A percentile compares a stretch with the other conserved stretches of the same genome.
These are phyloP conservation scores for Volvox africanus DNA, from an alignment of 139 green algal species.

Conservation along the genomic window DNA sequence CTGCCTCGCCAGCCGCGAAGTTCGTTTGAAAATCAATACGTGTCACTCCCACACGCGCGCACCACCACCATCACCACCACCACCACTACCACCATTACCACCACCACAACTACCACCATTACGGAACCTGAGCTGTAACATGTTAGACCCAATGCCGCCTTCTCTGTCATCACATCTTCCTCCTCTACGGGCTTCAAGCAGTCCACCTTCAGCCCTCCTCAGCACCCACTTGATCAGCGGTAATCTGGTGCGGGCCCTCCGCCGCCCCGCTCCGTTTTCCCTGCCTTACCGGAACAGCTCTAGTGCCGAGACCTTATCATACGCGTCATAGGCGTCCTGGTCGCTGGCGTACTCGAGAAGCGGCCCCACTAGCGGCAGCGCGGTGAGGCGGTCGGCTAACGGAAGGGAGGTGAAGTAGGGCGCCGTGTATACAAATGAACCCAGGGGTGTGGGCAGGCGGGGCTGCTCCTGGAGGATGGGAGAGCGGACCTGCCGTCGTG, in stretches of 20 bases:
- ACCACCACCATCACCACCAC: not conserved
- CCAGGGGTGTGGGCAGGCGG: constrained; percentile 78
- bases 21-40: too few relatives aligned
- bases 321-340: constrained; percentile 69
- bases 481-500: constrained; percentile 53
- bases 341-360: constrained; percentile 80
- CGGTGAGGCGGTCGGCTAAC: constrained; percentile 67
- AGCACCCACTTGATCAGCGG: too few relatives aligned
- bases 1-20: too few relatives aligned
- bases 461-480: constrained; percentile 78
- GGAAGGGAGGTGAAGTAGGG: constrained; percentile 74
- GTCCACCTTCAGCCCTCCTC: too few relatives aligned
- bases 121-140: too few relatives aligned
- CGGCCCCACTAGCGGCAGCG: constrained; percentile 74
- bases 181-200: too few relatives aligned
- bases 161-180: too few relatives aligned
- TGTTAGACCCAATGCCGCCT: too few relatives aligned
- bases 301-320: constrained; percentile 79
- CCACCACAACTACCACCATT: too few relatives aligned
- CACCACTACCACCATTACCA: too few relatives aligned
- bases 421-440: constrained; percentile 83
- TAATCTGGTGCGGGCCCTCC: too few relatives aligned
- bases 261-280: not conserved
- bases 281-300: constrained; percentile 73
- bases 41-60: not conserved